Conservation (phyloP, 2,329 filamentous ascomycete species). For the Aspergillaceae sp. region DNA sequence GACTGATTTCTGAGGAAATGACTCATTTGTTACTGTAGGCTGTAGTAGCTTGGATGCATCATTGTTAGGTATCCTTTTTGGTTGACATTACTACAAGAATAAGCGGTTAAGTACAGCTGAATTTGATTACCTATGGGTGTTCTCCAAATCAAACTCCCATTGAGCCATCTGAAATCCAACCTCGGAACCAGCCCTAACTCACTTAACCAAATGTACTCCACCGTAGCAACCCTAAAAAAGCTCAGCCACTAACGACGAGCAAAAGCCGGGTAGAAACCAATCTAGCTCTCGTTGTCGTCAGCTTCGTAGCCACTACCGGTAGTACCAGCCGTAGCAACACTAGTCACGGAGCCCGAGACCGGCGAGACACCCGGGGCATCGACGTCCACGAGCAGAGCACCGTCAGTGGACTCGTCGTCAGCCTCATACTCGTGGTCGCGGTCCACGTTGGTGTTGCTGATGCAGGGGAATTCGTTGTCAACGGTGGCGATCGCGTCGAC, state of each 20-base stretch:
- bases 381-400: not conserved
- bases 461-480: not conserved
- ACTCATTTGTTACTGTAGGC: too few relatives aligned
- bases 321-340: not conserved
- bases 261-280: not conserved
- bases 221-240: not conserved
- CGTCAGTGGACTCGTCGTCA: not conserved
- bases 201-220: too few relatives aligned
- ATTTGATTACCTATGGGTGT: too few relatives aligned
- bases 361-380: not conserved
- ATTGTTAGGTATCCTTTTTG: too few relatives aligned
- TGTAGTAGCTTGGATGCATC: too few relatives aligned
- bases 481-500: not conserved
- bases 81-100: too few relatives aligned
- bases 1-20: too few relatives aligned
- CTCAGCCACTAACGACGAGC: not conserved
- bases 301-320: not conserved
- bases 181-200: too few relatives aligned
- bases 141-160: too few relatives aligned
- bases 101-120: too few relatives aligned
- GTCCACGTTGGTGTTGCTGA: not conserved
- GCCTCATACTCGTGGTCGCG: not conserved
- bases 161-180: too few relatives aligned
- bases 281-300: not conserved
- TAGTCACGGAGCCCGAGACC: not conserved